Base-by-base conservation (phyloP, 225 moss, liverwort and hornwort species). In the Neckera pumila region DNA sequence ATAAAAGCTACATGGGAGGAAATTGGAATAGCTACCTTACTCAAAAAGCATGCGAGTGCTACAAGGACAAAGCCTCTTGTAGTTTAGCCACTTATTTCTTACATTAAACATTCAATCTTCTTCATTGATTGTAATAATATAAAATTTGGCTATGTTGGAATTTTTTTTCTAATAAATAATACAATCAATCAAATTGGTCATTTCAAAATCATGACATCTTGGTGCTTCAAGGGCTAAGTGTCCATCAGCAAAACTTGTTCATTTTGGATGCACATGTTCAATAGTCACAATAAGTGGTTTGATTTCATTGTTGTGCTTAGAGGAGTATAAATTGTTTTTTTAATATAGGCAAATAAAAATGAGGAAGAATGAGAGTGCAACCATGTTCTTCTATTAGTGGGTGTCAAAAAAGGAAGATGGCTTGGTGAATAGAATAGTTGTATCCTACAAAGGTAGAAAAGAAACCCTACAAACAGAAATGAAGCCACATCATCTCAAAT, bases 31-130 rank as follows among this genome's bases (percentile, higher is more conserved):
- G 13, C 21, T 36, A 22, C 14, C 8, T 5, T 34, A n/a, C 1
- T 23, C 0, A 2, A 0, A n/a, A 77, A 56, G 15, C 25, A n/a
- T n/a, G 25, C 16, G 0, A 77, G 0, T 77, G 6, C 6, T 10
- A n/a, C 2, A n/a, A 25, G 2, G 25, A n/a, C 14, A 23, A 56
- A 77, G 10, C 9, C 2, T 34, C 34, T 14, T 34, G 8, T 22
- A 34, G 2, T 34, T 1, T 34, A 36, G 11, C 9, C 1, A 0
- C 1, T 53, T 53, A 6, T 36, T 53, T 34, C 14, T 76, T 40
- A 30, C 3, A n/a, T 79, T 7, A 47, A 12, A 59, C 43, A 80
- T 60, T 19, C 60, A 43, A 80, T 53, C 53, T 12, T 60, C 59
- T 61, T 43, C 33, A 62, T 2, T 22, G 2, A 43, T 20, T 60